Base-by-base conservation (phyloP, 495 filamentous ascomycete genomes). In the Neurospora tetrasperma region DNA sequence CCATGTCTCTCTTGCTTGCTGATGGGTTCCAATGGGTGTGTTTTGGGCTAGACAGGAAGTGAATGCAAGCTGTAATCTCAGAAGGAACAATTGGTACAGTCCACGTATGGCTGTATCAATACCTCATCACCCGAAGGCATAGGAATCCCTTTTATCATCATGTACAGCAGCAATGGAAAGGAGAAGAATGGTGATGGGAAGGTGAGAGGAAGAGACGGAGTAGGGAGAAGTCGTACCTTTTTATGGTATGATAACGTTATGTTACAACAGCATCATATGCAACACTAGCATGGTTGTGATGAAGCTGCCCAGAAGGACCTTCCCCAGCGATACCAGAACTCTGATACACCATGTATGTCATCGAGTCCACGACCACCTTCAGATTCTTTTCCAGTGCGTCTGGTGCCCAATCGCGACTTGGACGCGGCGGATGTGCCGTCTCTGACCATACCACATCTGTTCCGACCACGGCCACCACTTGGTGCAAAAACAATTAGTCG, bases 41-140 rank as follows among this genome's bases (percentile, higher is more conserved):
- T 66, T 18, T 2, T 8, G 16, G 31, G 38, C 5, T 43, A 14
- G 23, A 31, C 54, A 69, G 20, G 39, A 73, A 48, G 70, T 38
- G 20, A 70, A 23, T 40, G 38, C 41, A 27, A 42, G 38, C 68
- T 27, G 41, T 18, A 71, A 43, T 70, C 62, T 70, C 72, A 73
- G 72, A 70, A 43, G 44, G 68, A 70, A 70, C 62, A 70, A 43
- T 73, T 73, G 72, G 66, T 73, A 43, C 54, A 66, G 14, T 66
- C 54, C 54, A 66, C 54, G 54, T 66, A 66, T 66, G 54, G 54
- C 54, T 35, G 54, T 66, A 66, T 62, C 54, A 66, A 66, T 66
- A 66, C 54, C 54, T 66, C 54, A 66, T 66, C 12, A 66, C 54
- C 54, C 54, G 27, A 66, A 66, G 54, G 54, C 54, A 66, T 66